These are phyloP conservation scores for Fusarium musae DNA, from an alignment of 2,329 filamentous ascomycete species.

Conservation along the genomic window DNA sequence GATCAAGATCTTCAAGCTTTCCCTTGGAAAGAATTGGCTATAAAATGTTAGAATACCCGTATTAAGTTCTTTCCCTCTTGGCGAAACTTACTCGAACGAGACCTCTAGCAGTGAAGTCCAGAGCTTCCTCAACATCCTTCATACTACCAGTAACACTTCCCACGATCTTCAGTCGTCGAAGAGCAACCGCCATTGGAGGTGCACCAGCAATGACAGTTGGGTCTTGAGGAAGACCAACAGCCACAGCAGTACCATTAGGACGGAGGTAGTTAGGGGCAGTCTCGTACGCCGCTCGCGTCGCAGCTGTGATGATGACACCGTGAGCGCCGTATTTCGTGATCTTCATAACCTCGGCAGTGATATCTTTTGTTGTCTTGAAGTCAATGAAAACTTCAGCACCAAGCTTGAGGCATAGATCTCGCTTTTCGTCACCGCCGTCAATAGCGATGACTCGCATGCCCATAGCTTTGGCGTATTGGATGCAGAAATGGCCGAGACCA, in stretches of 20 bases:
- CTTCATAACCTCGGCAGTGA: conserved; percentile 80
- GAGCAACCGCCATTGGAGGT: conserved; percentile 26
- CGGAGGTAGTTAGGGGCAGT: conserved; percentile 87
- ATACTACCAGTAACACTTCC: conserved; percentile 40
- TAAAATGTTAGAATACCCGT: neutral
- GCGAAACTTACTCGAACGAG: conserved; percentile 33
- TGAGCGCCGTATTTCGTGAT: conserved; percentile 83
- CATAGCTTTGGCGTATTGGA: conserved; percentile 91
- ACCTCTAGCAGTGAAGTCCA: conserved; percentile 41
- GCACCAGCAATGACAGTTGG: conserved; percentile 35
- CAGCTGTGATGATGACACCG: conserved; percentile 85
- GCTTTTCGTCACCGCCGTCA: conserved; percentile 83
- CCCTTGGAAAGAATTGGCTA: conserved; percentile 42
- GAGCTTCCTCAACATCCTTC: conserved; percentile 42
- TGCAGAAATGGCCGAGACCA: conserved; percentile 77
- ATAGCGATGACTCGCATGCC: conserved; percentile 81
- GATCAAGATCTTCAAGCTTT: conserved; percentile 41
- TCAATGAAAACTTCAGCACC: conserved; percentile 81
- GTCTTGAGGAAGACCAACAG: conserved; percentile 77
- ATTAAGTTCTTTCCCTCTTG: too few relatives aligned
- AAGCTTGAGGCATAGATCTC: conserved; percentile 72
- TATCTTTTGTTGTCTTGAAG: conserved; percentile 77
- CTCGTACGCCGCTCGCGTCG: conserved; percentile 90
- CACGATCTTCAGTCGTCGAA: conserved; percentile 38
- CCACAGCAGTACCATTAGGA: conserved; percentile 80